Evolutionary conservation across 2,329 filamentous ascomycete species (phyloP), one percentile per base, ranked within the genome.

Genomic region (Conoideocrella luteorostrata): DNA sequence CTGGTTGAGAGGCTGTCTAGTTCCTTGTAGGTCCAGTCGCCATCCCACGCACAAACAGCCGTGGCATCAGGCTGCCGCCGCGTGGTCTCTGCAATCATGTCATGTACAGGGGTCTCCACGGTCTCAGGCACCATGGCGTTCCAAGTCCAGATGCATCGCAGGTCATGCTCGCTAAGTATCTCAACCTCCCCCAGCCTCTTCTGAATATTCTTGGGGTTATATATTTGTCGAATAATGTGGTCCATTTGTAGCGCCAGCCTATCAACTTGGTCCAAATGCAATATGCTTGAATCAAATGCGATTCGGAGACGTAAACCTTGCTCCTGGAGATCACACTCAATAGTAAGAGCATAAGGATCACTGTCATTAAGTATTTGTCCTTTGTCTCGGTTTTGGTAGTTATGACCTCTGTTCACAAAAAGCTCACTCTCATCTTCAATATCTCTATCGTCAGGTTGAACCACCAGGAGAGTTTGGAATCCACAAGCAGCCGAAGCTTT

Each of bases 11-110:
- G 32, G 4, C 6, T 17, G 24, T 49, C 38, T 3, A 69, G 55
- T 20, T 69, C 23, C 50, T 61, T 47, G 42, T 65, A 17, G 62
- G 53, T 41, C 65, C 65, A 47, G 63, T 64, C 55, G 68, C 75
- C 41, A 71, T 71, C 55, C 49, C 50, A 52, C 6, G 50, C 43
- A 17, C 39, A 44, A 12, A 50, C 28, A 5, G 49, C 49, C 11
- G 37, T 38, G 17, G 46, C 46, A n/a, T 43, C 18, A 12, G 48
- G 48, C 12, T 39, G 39, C 17, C 28, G 22, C 18, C n/a, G 18
- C 6, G 20, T 30, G 7, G n/a, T 28, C 5, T 13, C 20, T 4
- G 5, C 18, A 15, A 49, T 36, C 11, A 49, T 23, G 5, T 49
- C 44, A 37, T 49, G 47, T 5, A 49, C 45, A 20, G 40, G 40